Conservation (phyloP, 352 stramenopile genomes). For the Phytophthora pistaciae region DNA sequence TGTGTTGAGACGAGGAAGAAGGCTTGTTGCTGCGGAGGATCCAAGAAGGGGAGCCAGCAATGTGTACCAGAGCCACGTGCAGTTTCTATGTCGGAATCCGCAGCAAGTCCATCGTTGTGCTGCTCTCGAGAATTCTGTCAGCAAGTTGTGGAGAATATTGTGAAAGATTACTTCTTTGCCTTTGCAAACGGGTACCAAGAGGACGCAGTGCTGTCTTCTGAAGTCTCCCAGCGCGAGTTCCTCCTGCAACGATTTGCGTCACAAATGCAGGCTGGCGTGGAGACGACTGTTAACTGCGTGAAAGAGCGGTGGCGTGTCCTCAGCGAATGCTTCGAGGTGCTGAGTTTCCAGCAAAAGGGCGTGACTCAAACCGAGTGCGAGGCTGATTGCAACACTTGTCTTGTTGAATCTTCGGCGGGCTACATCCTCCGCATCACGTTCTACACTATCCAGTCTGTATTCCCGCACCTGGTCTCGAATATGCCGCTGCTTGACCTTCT, state of each 20-base stretch:
- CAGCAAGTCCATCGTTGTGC: too few relatives aligned
- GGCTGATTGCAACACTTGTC: background rate
- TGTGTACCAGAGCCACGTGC: too few relatives aligned
- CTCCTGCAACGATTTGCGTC: constrained; percentile 5
- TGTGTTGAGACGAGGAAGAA: background rate
- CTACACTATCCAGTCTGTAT: constrained; percentile 4
- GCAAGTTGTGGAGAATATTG: constrained; percentile 1
- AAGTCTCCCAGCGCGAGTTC: constrained; percentile 7
- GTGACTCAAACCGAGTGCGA: background rate
- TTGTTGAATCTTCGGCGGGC: background rate
- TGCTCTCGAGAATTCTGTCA: background rate
- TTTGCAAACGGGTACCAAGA: constrained; percentile 13
- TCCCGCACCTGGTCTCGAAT: constrained; percentile 9
- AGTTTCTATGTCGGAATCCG: too few relatives aligned
- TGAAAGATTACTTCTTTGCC: constrained; percentile 18
- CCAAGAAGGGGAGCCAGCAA: background rate
- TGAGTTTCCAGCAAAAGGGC: constrained; percentile 17
- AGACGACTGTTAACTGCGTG: background rate
- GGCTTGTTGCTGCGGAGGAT: background rate
- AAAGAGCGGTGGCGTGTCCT: constrained; percentile 2
- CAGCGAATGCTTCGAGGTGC: constrained; percentile 7
- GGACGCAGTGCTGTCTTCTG: background rate
- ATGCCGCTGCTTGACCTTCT: constrained; percentile 1
- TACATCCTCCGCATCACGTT: constrained; percentile 15
- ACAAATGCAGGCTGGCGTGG: background rate